Conservation (phyloP, 805 yeast species). For the Wickerhamiella australiensis region DNA sequence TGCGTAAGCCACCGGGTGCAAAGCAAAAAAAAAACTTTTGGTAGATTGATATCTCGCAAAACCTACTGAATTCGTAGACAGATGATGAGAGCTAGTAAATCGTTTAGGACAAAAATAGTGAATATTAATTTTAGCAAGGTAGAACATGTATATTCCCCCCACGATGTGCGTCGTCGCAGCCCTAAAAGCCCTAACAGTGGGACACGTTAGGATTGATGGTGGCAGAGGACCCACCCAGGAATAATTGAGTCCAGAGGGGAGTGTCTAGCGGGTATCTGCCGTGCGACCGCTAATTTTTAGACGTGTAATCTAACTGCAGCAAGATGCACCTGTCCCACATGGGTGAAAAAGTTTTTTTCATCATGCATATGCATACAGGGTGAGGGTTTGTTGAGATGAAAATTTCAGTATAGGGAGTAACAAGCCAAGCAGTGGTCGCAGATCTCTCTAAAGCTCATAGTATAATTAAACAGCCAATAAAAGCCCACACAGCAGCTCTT, state of each 20-base stretch:
- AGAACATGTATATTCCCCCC: neutral
- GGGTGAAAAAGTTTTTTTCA: slow-evolving; percentile 6
- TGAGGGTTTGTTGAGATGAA: neutral
- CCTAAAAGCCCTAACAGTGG: slow-evolving; percentile 5
- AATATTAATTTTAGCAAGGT: neutral
- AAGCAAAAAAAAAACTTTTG: neutral
- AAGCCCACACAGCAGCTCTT: too few relatives aligned
- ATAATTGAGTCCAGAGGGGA: neutral
- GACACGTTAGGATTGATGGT: neutral
- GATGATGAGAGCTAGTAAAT: too few relatives aligned
- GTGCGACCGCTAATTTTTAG: neutral
- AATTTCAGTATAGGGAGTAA: neutral
- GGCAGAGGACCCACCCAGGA: neutral
- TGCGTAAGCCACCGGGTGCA: neutral
- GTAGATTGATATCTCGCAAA: neutral
- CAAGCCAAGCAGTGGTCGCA: neutral
- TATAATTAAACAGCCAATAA: too few relatives aligned
- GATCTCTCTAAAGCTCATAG: neutral
- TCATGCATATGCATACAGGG: slow-evolving; percentile 9
- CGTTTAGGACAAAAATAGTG: too few relatives aligned
- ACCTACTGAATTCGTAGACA: too few relatives aligned
- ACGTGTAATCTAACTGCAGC: slow-evolving; percentile 2
- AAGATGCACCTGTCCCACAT: slow-evolving; percentile 6
- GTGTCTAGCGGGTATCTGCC: neutral
- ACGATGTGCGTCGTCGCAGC: slow-evolving; percentile 3